A percentile compares a stretch with the other conserved stretches of the same genome.
Evolutionary conservation across 352 stramenopile genomes (phyloP).

Genomic region (Bremia lactucae): DNA sequence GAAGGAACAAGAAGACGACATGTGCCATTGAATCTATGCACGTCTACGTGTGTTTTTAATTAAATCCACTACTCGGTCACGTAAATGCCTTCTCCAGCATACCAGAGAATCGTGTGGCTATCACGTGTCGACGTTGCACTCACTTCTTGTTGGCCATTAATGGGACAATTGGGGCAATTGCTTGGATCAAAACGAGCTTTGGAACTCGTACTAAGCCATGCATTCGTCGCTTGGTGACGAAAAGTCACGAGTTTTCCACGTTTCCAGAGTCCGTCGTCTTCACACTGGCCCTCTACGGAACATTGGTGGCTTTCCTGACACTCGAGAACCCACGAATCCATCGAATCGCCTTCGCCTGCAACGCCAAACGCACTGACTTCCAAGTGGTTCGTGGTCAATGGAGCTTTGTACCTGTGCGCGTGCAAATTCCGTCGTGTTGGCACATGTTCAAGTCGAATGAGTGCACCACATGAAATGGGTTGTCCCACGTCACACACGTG

Average conservation of each 20-base stretch:
- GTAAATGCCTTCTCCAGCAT: conserved; percentile 77
- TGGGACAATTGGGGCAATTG: conserved; percentile 74
- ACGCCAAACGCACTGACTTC: conserved; percentile 79
- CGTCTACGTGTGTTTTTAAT: too few species aligned
- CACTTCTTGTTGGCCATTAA: conserved; percentile 82
- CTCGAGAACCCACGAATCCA: conserved; percentile 70
- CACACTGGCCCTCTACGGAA: conserved; percentile 51
- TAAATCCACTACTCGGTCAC: conserved; percentile 31
- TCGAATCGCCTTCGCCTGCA: conserved; percentile 56
- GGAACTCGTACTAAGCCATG: conserved; percentile 40
- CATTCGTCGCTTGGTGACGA: conserved; percentile 41
- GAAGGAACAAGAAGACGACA: not conserved
- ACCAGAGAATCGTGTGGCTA: conserved; percentile 64
- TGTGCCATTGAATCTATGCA: too few species aligned
- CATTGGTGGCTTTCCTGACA: conserved; percentile 67
- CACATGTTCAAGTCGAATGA: conserved; percentile 67
- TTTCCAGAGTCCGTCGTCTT: conserved; percentile 68
- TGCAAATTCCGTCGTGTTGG: conserved; percentile 69
- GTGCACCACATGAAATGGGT: conserved; percentile 52
- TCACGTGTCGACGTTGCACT: conserved; percentile 37
- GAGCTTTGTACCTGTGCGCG: conserved; percentile 59
- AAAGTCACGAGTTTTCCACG: conserved; percentile 60
- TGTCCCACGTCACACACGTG: conserved; percentile 33
- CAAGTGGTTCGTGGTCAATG: conserved; percentile 42
- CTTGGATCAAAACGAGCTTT: conserved; percentile 56